Evolutionary conservation across 2,329 filamentous ascomycete species (phyloP), one percentile per base, ranked within the genome.

Genomic region (Pezicula radicicola): DNA sequence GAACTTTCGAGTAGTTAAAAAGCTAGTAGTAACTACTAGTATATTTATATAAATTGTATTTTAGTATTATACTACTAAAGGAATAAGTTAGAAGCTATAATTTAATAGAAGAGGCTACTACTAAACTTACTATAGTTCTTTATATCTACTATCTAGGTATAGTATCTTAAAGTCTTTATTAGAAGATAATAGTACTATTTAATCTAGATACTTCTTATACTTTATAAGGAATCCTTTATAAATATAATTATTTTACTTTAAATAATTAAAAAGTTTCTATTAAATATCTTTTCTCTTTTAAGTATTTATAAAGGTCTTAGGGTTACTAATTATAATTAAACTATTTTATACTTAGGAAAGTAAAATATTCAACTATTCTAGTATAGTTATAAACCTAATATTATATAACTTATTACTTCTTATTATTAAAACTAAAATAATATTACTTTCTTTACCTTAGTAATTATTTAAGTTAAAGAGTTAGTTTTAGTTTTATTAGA

Each of bases 391-490:
- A 63, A 91, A 91, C 0, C 88, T 88, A 30, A 91, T 88, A 1
- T 90, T 82, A 0, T 80, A 78, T 0, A 62, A 61, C 0, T 60
- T 52, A 56, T 91, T 91, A 63, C 86, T 87, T 4, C 88, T 72
- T 0, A 85, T 89, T 10, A 91, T 65, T 0, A 83, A 87, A 0
- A 73, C 80, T 7, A 92, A 78, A 0, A 91, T 83, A 15, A 92
- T 85, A 1, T 91, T 81, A 36, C 81, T 84, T 57, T 92, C 88
- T 61, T 91, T 88, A 1, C 88, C 87, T 64, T 91, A 88, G 52
- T 88, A 92, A 55, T 91, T 91, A 55, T 91, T 87, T 85, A 54
- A n/a, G n/a, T n/a, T n/a, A n/a, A n/a, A n/a, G n/a, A n/a, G n/a
- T n/a, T n/a, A n/a, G n/a, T n/a, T n/a, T n/a, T n/a, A n/a, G n/a